These are phyloP conservation scores for Tillandsia fasciculata DNA, from an alignment of 176 grass and related monocot genomes.

Conservation along the genomic window DNA sequence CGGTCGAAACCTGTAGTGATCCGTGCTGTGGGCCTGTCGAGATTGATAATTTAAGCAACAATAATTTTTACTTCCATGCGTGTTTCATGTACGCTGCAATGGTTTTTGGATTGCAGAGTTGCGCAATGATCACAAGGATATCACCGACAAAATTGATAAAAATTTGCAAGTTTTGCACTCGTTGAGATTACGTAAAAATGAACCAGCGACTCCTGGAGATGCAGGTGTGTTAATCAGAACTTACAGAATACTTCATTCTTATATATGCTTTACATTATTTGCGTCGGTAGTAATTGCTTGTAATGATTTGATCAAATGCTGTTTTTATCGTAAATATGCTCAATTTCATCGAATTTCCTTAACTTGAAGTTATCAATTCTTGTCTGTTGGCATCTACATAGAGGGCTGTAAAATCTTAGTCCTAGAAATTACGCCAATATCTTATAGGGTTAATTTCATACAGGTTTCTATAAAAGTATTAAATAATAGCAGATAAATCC, in stretches of 20 bases:
- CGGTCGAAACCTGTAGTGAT: too few species aligned
- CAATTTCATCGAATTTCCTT: neutral
- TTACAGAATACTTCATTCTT: neutral
- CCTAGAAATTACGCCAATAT: neutral
- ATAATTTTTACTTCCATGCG: neutral
- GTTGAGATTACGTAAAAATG: slow-evolving; percentile 42
- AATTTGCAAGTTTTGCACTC: slow-evolving; percentile 73
- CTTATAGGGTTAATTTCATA: too few species aligned
- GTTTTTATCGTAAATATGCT: neutral
- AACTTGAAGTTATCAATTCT: neutral
- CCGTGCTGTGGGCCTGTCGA: too few species aligned
- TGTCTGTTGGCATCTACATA: neutral
- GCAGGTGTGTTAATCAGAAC: slow-evolving; percentile 29
- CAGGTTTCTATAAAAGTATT: too few species aligned
- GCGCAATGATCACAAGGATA: slow-evolving; percentile 61
- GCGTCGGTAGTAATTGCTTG: neutral
- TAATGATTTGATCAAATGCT: neutral
- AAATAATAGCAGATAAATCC: too few species aligned
- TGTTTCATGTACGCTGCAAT: neutral
- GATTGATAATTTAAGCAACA: neutral
- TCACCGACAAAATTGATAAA: slow-evolving; percentile 71
- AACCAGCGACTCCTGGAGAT: slow-evolving; percentile 12
- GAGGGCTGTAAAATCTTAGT: neutral
- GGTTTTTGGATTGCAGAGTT: slow-evolving; percentile 37
- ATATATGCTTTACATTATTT: neutral